Conservation (phyloP, 2,329 filamentous ascomycete species). For the Fusarium compactum region DNA sequence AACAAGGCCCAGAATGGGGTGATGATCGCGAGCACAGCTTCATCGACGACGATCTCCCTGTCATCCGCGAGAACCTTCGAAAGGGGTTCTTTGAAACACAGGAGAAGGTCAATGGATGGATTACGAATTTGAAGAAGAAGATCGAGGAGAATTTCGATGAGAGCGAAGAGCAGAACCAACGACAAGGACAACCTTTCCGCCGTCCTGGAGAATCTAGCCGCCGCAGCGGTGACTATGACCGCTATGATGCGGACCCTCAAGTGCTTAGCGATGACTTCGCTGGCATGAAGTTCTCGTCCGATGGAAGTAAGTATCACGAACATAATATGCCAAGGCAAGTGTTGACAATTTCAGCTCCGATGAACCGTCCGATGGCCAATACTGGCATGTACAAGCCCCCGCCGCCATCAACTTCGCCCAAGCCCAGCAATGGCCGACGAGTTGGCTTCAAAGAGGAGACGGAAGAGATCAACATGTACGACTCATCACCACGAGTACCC, state of each 20-base stretch:
- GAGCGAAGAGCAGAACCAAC: constrained; percentile 62
- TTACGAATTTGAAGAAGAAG: constrained; percentile 90
- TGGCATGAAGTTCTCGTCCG: constrained; percentile 71
- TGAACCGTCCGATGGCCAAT: constrained; percentile 76
- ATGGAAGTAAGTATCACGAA: constrained; percentile 66
- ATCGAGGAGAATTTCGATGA: constrained; percentile 90
- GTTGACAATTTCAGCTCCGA: constrained; percentile 48
- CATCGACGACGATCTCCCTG: constrained; percentile 93
- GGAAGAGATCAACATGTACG: constrained; percentile 85
- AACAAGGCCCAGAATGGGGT: constrained; percentile 50
- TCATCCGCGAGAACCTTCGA: constrained; percentile 91
- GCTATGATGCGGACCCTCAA: constrained; percentile 94
- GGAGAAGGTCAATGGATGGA: constrained; percentile 91
- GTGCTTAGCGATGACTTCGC: constrained; percentile 91
- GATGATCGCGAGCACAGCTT: constrained; percentile 87
- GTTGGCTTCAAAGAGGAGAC: constrained; percentile 72
- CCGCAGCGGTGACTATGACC: constrained; percentile 87
- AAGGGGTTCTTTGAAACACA: constrained; percentile 97
- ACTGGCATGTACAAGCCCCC: constrained; percentile 83
- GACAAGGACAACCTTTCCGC: constrained; percentile 53
- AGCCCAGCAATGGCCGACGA: constrained; percentile 61
- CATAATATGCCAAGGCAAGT: neutral
- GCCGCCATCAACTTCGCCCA: constrained; percentile 64
- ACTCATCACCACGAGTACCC: constrained; percentile 68
- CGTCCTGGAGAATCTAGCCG: constrained; percentile 72